Evolutionary conservation across 257 asterid genomes (phyloP).

Genomic region (Nicotiana tabacum): DNA sequence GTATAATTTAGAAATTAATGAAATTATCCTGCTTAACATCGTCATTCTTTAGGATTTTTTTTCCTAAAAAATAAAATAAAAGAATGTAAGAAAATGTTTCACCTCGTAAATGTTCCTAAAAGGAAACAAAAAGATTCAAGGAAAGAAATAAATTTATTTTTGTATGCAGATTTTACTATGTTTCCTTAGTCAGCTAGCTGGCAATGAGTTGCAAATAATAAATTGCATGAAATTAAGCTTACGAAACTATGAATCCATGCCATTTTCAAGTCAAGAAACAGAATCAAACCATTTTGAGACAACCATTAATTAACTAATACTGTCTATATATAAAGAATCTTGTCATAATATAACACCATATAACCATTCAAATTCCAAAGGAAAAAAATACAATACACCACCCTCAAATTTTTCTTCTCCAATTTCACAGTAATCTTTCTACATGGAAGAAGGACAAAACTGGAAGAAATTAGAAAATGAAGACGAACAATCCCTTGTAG

Average conservation of each 20-base stretch:
- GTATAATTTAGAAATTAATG: background rate
- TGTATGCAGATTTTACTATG: background rate
- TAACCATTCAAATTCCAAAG: background rate
- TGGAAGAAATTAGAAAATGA: background rate
- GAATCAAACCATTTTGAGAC: background rate
- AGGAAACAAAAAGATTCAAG: background rate
- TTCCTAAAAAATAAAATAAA: background rate
- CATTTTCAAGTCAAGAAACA: slow-evolving; percentile 2
- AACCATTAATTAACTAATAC: background rate
- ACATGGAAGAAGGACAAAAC: background rate
- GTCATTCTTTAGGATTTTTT: background rate
- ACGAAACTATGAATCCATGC: background rate
- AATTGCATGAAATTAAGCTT: background rate
- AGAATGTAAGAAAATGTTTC: background rate
- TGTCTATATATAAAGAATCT: background rate
- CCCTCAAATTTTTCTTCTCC: too few species aligned
- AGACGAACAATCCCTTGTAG: slow-evolving; percentile 35
- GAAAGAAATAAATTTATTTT: background rate
- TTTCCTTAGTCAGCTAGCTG: background rate
- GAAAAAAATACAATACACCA: background rate
- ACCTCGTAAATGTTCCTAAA: background rate
- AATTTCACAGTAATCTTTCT: too few species aligned
- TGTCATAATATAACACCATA: background rate
- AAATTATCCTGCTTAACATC: background rate
- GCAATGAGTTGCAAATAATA: background rate